phyloP scores from a whole-genome alignment of 169 alveolate genomes.

The Toxoplasma gondii region DNA sequence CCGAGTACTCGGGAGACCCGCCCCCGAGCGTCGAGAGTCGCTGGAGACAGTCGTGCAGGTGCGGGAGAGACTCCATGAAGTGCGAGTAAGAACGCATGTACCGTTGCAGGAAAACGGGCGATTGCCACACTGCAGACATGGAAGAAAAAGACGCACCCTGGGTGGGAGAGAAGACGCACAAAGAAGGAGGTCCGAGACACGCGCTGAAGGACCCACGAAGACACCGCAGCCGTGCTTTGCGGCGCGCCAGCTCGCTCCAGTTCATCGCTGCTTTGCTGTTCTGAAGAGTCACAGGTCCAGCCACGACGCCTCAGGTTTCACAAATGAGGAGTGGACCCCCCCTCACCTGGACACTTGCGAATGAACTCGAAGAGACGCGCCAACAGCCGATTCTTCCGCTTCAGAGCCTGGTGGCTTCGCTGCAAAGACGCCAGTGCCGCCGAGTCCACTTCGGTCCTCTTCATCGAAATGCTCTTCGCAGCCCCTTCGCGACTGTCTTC shows the following conservation, averaged over 20 bases:
- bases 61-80: constrained; percentile 45
- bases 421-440: constrained; percentile 11
- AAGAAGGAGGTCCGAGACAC: neutral
- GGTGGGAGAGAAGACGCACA: neutral
- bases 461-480: constrained; percentile 30
- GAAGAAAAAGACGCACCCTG: neutral
- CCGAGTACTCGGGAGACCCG: constrained; percentile 34
- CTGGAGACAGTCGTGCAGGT: constrained; percentile 48
- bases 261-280: too few relatives aligned
- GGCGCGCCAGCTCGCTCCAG: too few relatives aligned
- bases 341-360: constrained; percentile 31
- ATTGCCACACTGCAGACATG: constrained; percentile 34
- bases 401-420: constrained; percentile 39
- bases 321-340: too few relatives aligned
- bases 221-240: too few relatives aligned
- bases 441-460: constrained; percentile 44
- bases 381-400: constrained; percentile 18
- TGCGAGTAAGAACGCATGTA: constrained; percentile 47
- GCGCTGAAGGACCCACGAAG: neutral
- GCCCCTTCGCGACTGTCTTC: constrained; percentile 29
- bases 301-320: too few relatives aligned
- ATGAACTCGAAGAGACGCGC: constrained; percentile 21
- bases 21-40: constrained; percentile 37
- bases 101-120: constrained; percentile 31
- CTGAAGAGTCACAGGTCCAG: too few relatives aligned